Evolutionary conservation across 208 protist species (phyloP).

Genomic region (Kentomonas sorsogonicus): DNA sequence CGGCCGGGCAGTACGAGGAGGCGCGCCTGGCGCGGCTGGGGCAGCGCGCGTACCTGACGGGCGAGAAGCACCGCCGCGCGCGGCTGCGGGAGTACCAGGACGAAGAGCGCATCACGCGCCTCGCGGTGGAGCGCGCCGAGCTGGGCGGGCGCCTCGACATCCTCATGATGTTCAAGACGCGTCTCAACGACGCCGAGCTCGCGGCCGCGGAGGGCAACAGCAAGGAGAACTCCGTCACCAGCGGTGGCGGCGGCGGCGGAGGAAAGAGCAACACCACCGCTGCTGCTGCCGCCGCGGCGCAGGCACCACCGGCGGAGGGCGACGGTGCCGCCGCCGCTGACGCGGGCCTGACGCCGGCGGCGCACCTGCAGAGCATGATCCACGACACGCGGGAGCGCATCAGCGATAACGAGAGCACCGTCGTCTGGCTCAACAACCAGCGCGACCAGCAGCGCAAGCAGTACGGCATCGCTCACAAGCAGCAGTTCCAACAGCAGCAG

Average conservation of each 20-base stretch:
- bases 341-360: neutral
- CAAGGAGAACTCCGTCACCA: too few relatives aligned
- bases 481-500: neutral
- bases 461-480: neutral
- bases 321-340: neutral
- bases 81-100: constrained; percentile 29
- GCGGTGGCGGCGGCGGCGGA: too few relatives aligned
- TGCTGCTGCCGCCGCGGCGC: too few relatives aligned
- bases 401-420: neutral
- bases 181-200: too few relatives aligned
- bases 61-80: constrained; percentile 23
- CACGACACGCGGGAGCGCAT: constrained; percentile 3
- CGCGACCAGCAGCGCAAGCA: neutral
- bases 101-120: constrained; percentile 30
- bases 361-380: constrained; percentile 7
- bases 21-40: constrained; percentile 17
- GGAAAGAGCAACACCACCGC: too few relatives aligned
- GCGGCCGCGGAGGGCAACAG: too few relatives aligned
- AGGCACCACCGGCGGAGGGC: too few relatives aligned
- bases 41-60: constrained; percentile 12
- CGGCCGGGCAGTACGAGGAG: constrained; percentile 62
- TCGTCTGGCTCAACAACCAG: neutral
- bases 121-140: constrained; percentile 19
- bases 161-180: constrained; percentile 12
- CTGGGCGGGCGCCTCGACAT: constrained; percentile 12